These are phyloP conservation scores for Cardamine chenopodiifolia DNA, from an alignment of 345 rosid genomes.

Conservation along the genomic window DNA sequence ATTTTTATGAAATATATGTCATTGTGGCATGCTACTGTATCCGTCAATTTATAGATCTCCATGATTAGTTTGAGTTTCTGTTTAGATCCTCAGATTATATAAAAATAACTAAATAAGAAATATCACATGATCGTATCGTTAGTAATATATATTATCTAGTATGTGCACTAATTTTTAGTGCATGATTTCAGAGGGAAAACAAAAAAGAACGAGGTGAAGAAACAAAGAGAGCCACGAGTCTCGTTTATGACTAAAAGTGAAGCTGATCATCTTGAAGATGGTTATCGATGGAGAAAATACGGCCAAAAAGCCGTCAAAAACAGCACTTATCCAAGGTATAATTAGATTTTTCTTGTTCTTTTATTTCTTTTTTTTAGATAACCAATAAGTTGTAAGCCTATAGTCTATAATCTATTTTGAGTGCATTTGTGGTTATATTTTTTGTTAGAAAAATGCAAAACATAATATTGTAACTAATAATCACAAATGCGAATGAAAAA, in stretches of 20 bases:
- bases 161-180: not conserved
- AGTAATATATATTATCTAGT: not conserved
- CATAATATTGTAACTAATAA: constrained; percentile 10
- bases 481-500: constrained; percentile 20
- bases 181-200: constrained; percentile 49
- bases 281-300: constrained; percentile 88
- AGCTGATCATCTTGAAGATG: constrained; percentile 87
- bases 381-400: not conserved
- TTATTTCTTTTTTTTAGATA: not conserved
- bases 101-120: not conserved
- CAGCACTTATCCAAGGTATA: constrained; percentile 73
- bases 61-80: not conserved
- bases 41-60: not conserved
- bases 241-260: constrained; percentile 89
- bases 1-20: not conserved
- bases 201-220: constrained; percentile 62
- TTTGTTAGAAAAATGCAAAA: not conserved
- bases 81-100: not conserved
- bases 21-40: not conserved
- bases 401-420: not conserved
- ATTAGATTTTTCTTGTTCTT: not conserved
- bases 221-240: constrained; percentile 66
- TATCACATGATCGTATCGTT: not conserved
- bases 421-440: not conserved
- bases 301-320: constrained; percentile 89